Base-by-base conservation (phyloP, 1,284 basidiomycete genomes). In the Acaromyces ingoldii region DNA sequence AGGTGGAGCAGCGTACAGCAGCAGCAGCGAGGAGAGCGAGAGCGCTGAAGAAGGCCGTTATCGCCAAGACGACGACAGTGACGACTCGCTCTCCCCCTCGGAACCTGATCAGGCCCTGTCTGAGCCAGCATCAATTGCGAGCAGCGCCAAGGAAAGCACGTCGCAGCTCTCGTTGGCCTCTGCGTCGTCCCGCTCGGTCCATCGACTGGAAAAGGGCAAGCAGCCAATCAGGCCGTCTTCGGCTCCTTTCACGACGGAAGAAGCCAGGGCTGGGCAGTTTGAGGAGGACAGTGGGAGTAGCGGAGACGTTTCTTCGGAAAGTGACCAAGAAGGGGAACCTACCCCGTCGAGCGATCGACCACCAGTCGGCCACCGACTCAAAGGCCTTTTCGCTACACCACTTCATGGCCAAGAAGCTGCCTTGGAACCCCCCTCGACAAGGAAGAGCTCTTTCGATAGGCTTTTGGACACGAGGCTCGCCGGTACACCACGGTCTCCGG, bases 311-410 rank as follows among this genome's bases (percentile, higher is more conserved):
- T 17, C 24, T 10, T 11, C 49, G 6, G n/a, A 24, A 25, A 34
- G 21, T 29, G 42, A 25, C 21, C 17, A 29, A 5, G 34, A 40
- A n/a, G 9, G 28, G 17, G 7, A 7, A 40, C 28, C 38, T 7
- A 17, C 7, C 21, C 7, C 13, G 28, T 19, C 9, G 17, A 40
- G 38, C 6, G 15, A 22, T n/a, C 41, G 51, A 3, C 36, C 30
- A 6, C 25, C 51, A 13, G 46, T 53, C 1, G 25, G 44, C 7
- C 31, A 45, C 3, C 47, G 51, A 15, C 34, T 53, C 4, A 48
- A 49, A 25, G 51, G 44, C 4, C 26, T 53, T 13, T 53, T 53
- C 40, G 36, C 22, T 21, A 39, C 46, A 6, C 46, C 21, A 4
- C 36, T 53, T 11, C 26, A 47, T 10, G 13, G 19, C 10, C 5